Conservation (phyloP, 2,329 filamentous ascomycete genomes). For the Pseudogymnoascus sp. region DNA sequence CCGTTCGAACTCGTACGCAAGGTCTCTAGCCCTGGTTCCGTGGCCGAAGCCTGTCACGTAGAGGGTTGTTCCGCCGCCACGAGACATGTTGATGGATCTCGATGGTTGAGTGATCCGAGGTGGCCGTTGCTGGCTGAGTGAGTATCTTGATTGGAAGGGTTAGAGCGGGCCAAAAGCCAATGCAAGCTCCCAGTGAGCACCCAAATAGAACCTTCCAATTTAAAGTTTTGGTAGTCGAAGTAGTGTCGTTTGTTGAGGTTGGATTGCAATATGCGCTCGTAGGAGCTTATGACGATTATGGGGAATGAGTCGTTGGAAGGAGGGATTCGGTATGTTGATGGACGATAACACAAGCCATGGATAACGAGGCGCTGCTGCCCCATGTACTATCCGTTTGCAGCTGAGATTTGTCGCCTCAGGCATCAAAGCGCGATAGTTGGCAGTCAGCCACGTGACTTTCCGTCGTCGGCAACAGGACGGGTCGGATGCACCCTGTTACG, state of each 20-base stretch:
- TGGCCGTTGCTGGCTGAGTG: constrained; percentile 4
- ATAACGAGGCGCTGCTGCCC: not conserved
- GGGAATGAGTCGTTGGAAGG: not conserved
- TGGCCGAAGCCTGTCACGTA: constrained; percentile 99
- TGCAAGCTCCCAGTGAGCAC: constrained; percentile 5
- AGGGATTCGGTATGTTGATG: constrained; percentile 1
- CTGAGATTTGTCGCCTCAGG: not conserved
- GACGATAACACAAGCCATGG: not conserved
- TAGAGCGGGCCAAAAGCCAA: constrained; percentile 2
- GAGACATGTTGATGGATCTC: constrained; percentile 61
- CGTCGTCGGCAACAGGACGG: not conserved
- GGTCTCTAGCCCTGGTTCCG: constrained; percentile 95
- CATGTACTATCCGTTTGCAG: constrained; percentile 6
- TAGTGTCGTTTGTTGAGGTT: not conserved
- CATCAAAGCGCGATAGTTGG: not conserved
- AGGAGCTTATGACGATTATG: constrained; percentile 7
- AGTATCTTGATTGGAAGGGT: constrained; percentile 1
- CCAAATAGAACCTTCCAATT: not conserved
- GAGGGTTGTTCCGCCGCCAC: constrained; percentile 81
- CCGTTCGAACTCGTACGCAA: constrained; percentile 99
- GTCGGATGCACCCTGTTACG: not conserved
- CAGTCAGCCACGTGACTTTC: not conserved
- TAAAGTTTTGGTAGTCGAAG: not conserved
- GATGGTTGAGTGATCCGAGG: not conserved
- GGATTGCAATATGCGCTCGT: not conserved